Evolutionary conservation across 2,329 filamentous ascomycete species (phyloP), one percentile per base, ranked within the genome.

Genomic region (Ophidiomyces ophidiicola): DNA sequence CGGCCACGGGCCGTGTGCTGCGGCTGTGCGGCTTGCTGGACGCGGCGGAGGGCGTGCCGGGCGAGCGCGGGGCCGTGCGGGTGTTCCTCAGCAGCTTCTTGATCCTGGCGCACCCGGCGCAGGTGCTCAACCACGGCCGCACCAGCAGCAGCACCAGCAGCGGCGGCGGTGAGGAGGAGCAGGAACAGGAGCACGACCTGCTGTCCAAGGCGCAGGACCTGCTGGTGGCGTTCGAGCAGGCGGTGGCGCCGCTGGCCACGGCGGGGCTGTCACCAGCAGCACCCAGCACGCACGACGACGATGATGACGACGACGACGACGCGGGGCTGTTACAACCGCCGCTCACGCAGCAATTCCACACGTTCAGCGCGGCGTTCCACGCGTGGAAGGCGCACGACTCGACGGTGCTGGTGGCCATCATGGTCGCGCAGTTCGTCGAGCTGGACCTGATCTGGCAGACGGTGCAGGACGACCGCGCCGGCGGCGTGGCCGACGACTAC

Each of bases 381-480:
- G 73, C 75, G 3, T 80, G 76, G 76, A 76, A 78, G 52, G 64
- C 74, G 8, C 70, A 75, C 45, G 76, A 80, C 49, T 74, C 74
- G 1, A 72, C 68, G 11, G 69, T 75, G 2, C 56, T 80, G 32
- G 68, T 79, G 43, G 73, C 78, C 47, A 76, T 75, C 26, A 79
- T 80, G 76, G 63, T 80, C 12, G 73, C 71, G 6, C 75, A 76
- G 18, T 80, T 79, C 49, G 71, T 78, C 28, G 75, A 77, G 51
- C 61, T 80, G 12, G 76, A 80, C 50, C 66, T 74, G 12, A 80
- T 80, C 11, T 76, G 76, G 72, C 75, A 79, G 54, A 75, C 72
- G 2, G 75, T 79, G 43, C 78, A 79, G 50, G 68, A 76, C 46
- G 74, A 78, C 39, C 70, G 62, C 17, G 67, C 68, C 6, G 76